Conservation (phyloP, 208 protist species). For the Willaertia magna region DNA sequence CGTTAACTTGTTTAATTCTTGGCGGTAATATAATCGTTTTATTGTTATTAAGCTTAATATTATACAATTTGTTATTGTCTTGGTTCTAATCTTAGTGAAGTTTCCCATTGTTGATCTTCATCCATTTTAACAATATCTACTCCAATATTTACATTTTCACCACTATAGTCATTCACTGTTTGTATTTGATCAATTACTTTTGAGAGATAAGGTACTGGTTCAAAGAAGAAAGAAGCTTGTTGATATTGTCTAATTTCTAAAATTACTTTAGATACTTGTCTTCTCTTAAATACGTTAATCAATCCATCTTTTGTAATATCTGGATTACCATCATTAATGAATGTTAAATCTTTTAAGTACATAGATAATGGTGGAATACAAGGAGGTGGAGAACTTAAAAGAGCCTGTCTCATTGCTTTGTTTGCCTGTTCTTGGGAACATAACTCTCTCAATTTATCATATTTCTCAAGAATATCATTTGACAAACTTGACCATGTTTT, state of each 20-base stretch:
- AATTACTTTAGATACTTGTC: slow-evolving; percentile 12
- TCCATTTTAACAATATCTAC: neutral
- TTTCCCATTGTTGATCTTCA: neutral
- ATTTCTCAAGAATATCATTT: neutral
- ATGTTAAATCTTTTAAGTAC: slow-evolving; percentile 23
- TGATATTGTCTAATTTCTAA: slow-evolving; percentile 13
- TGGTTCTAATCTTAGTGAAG: neutral
- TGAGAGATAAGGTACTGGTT: neutral
- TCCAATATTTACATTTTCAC: neutral
- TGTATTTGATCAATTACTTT: neutral
- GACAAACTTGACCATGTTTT: slow-evolving; percentile 22
- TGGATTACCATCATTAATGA: slow-evolving; percentile 16
- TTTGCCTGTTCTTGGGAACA: neutral
- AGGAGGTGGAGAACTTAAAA: neutral
- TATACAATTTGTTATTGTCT: neutral
- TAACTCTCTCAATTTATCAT: slow-evolving; percentile 15
- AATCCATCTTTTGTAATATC: neutral
- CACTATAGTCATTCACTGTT: neutral
- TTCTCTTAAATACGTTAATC: slow-evolving; percentile 15
- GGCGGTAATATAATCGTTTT: no score
- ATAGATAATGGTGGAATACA: slow-evolving; percentile 31
- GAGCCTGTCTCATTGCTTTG: neutral
- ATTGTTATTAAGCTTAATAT: no score
- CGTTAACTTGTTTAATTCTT: no score
- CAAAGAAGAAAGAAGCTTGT: neutral